phyloP scores from a whole-genome alignment of 345 rosid genomes.

The Sonneratia alba region DNA sequence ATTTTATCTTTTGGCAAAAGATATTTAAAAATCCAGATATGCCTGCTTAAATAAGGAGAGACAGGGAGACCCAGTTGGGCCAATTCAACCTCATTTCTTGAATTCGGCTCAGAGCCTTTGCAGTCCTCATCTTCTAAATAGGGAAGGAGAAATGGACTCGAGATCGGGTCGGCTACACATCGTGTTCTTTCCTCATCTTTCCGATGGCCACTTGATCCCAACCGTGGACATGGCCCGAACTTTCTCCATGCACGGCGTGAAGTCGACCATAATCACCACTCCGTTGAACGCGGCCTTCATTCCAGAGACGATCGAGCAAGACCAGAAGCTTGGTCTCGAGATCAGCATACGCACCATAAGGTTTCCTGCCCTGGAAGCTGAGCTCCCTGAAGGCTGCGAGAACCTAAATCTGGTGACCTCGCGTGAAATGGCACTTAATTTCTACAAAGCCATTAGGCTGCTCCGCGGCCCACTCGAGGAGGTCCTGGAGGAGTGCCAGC shows the following conservation, averaged over 20 bases:
- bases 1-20: not conserved
- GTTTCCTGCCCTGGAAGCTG: slow-evolving; percentile 34
- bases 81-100: no score
- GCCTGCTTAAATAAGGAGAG: not conserved
- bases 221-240: slow-evolving; percentile 23
- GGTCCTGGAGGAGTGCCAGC: slow-evolving; percentile 2
- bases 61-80: not conserved
- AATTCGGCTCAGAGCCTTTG: no score
- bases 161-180: slow-evolving; percentile 2
- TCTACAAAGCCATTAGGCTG: not conserved
- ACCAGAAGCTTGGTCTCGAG: slow-evolving; percentile 14
- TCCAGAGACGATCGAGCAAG: not conserved
- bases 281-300: slow-evolving; percentile 16
- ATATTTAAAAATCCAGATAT: not conserved
- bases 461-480: slow-evolving; percentile 11
- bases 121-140: no score
- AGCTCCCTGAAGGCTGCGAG: slow-evolving; percentile 41
- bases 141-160: not conserved
- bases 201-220: slow-evolving; percentile 29
- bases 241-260: slow-evolving; percentile 21
- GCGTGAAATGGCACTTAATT: not conserved
- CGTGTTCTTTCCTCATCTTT: slow-evolving; percentile 28
- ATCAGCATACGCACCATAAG: slow-evolving; percentile 22
- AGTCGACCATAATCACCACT: slow-evolving; percentile 20
- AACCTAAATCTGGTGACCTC: slow-evolving; percentile 19